Conservation (phyloP, 2,329 filamentous ascomycete genomes). For the Fusarium circinatum region DNA sequence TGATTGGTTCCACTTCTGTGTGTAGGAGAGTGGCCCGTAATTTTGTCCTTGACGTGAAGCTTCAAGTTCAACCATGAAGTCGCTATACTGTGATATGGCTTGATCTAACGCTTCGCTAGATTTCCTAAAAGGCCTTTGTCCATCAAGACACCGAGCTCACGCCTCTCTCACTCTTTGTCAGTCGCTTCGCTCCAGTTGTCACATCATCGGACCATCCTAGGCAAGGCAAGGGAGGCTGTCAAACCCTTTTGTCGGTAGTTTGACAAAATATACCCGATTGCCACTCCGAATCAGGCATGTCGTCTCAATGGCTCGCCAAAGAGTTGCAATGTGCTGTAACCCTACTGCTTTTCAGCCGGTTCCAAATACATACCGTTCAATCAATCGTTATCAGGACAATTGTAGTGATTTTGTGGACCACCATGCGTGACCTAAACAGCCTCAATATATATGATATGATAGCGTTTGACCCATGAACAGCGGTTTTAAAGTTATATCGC, state of each 20-base stretch:
- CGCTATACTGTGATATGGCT: not conserved
- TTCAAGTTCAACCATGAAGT: not conserved
- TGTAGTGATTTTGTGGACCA: slow-evolving; percentile 2
- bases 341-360: slow-evolving; percentile 11
- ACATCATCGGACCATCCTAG: slow-evolving; percentile 6
- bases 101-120: not conserved
- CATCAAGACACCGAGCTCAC: not conserved
- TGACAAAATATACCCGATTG: slow-evolving; percentile 20
- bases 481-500: not conserved
- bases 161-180: not conserved
- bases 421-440: not conserved
- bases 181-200: not conserved
- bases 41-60: not conserved
- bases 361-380: not conserved
- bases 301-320: slow-evolving; percentile 5
- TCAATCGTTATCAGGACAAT: not conserved
- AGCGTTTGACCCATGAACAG: not conserved
- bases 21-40: not conserved
- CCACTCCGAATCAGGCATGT: slow-evolving; percentile 10
- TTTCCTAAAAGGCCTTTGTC: not conserved
- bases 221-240: slow-evolving; percentile 29
- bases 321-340: not conserved
- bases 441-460: not conserved
- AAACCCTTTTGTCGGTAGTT: slow-evolving; percentile 17
- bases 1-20: not conserved